A percentile compares a stretch with the other conserved stretches of the same genome.
Evolutionary conservation across 1,284 basidiomycete genomes (phyloP).

Genomic region (Pterula multifida): DNA sequence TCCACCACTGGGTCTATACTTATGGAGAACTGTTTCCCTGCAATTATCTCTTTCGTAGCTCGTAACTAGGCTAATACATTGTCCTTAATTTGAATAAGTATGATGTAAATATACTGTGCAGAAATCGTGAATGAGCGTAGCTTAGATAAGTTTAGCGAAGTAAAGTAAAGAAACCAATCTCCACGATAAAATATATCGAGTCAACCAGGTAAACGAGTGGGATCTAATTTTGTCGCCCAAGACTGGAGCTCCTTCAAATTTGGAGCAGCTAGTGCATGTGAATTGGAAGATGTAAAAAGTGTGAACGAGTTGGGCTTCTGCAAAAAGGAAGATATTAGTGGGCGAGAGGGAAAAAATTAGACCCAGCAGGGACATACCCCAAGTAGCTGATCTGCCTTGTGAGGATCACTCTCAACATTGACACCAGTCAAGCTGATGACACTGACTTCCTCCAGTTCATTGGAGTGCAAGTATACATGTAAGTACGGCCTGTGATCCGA

Average conservation of each 20-base stretch:
- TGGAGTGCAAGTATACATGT: constrained; percentile 72
- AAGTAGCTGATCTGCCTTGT: constrained; percentile 69
- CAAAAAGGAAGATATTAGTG: constrained; percentile 6
- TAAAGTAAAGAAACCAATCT: too few species aligned
- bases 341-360: constrained; percentile 2
- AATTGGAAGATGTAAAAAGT: constrained; percentile 82
- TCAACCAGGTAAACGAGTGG: constrained; percentile 41
- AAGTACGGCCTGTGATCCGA: constrained; percentile 64
- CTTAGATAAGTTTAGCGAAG: neutral
- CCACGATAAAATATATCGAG: neutral
- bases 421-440: constrained; percentile 80
- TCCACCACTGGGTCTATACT: too few species aligned
- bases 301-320: constrained; percentile 81
- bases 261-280: constrained; percentile 75
- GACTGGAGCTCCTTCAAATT: constrained; percentile 70
- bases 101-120: neutral
- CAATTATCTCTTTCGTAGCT: too few species aligned
- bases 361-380: constrained; percentile 45
- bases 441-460: constrained; percentile 75
- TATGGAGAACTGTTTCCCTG: too few species aligned
- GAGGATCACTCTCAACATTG: constrained; percentile 77
- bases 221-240: constrained; percentile 76
- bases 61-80: too few species aligned
- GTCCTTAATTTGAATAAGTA: neutral
- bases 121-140: neutral